Evolutionary conservation across 2,329 filamentous ascomycete species (phyloP), one percentile per base, ranked within the genome.

Genomic region (Ophiostoma quercus): DNA sequence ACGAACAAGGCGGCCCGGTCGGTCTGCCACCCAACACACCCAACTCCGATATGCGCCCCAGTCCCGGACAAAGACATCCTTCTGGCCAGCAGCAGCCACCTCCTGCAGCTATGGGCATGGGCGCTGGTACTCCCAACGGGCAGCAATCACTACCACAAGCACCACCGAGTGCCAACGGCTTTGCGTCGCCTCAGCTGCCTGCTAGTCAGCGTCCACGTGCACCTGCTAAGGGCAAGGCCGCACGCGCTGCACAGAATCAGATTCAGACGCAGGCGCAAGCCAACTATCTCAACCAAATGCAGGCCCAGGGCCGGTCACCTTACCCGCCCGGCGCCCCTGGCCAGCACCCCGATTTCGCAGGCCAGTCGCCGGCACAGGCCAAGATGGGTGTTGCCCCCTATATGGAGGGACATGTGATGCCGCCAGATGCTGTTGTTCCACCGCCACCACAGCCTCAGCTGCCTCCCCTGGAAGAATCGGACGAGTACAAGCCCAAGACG

Each of bases 401-500:
- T 34, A 76, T 77, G 3, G 79, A 78, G 32, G 71, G 72, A 5
- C 77, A 79, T 12, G 71, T 70, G 6, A 68, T 74, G 19, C 67
- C 74, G 0, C 72, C 75, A 3, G 73, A 74, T 14, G 72, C 72
- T 1, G 72, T 14, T 54, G 60, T 25, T 11, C 51, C 63, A 34
- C 54, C 25, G 51, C 65, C 65, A 5, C n/a, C 66, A 2, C 69
- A 70, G 14, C 77, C 79, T 32, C 76, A 77, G 0, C 76, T 74
- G 0, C 80, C 80, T 0, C 78, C 82, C 37, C 77, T 79, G 0
- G 78, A 79, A 1, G 81, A 85, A 68, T 80, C 84, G 0, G 83
- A 86, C 14, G 82, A 84, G 66, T 87, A 88, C 72, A 80, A 81
- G 43, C 86, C 87, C 0, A 85, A 83, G 74, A 82, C 82, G 11